Base-by-base conservation (phyloP, 768 basidiomycete genomes). In the Butyriboletus loyo region DNA sequence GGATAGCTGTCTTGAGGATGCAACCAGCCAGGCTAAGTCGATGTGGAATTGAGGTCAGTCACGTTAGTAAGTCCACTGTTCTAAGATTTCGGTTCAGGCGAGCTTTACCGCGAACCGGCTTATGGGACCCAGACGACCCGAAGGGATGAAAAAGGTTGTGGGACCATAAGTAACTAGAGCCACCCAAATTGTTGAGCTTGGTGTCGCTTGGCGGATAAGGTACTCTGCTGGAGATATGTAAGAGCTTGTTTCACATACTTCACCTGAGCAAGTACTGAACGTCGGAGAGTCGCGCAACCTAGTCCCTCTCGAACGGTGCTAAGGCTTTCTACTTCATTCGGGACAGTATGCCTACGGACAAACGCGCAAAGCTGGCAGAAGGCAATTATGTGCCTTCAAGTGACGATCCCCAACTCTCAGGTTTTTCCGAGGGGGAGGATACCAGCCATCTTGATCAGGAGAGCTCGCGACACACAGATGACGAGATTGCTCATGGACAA, bases 401-500 rank as follows among this genome's bases (percentile, higher is more conserved):
- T 24, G 48, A 50, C 41, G 55, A 49, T 35, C 13, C 45, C 14
- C 53, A 46, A 35, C 31, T 38, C 47, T 48, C 59, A 34, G 38
- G 43, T 46, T 52, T 54, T 46, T 59, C 58, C 27, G 57, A 56
- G 22, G 47, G 28, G 5, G 60, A 54, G 35, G 34, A 56, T 30
- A 24, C 31, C 31, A 38, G 43, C 34, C 46, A 44, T 27, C 14
- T 36, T 30, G 58, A 69, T 55, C 61, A 65, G 42, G 62, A 55
- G 32, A 57, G 49, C 35, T 73, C 71, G 19, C 66, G 66, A 19
- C 77, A 84, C 60, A 85, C 83, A 19, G 84, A 82, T 9, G 85
- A 86, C 58, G 86, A 89, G 63, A 82, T 89, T 44, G 76, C 76
- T 15, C 72, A 71, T 4, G 66, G 79, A 46, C 79, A 82, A 59